A percentile compares a stretch with the other conserved stretches of the same genome.
Evolutionary conservation across 306 rosid species (phyloP).

Genomic region (Vigna mungo): DNA sequence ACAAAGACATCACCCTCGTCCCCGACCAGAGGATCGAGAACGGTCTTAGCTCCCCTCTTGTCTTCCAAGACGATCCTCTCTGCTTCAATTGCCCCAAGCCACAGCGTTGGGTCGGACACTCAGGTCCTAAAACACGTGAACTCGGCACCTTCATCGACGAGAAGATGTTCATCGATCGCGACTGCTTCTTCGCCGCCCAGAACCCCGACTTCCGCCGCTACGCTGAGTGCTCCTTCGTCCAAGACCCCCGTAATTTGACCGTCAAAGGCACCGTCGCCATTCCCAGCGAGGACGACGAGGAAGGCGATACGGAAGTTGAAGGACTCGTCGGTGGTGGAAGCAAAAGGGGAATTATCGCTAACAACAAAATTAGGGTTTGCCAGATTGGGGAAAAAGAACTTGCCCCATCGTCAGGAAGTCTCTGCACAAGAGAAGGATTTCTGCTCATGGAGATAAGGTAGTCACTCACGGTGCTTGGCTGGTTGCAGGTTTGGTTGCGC

Average conservation of each 20-base stretch:
- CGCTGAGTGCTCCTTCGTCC: constrained; percentile 52
- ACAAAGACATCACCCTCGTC: constrained; percentile 66
- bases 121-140: constrained; percentile 71
- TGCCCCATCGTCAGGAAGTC: no score
- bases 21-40: constrained; percentile 63
- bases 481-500: no score
- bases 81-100: constrained; percentile 68
- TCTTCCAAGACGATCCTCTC: constrained; percentile 67
- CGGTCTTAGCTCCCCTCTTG: constrained; percentile 66
- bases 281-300: constrained; percentile 72
- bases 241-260: constrained; percentile 67
- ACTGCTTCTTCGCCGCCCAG: constrained; percentile 64
- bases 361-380: background rate
- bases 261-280: constrained; percentile 58
- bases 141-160: constrained; percentile 74
- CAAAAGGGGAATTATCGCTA: constrained; percentile 54
- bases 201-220: constrained; percentile 69
- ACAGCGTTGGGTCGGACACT: constrained; percentile 66
- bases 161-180: constrained; percentile 64
- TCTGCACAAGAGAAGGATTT: no score
- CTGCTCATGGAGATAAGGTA: no score
- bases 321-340: constrained; percentile 57
- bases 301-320: constrained; percentile 55
- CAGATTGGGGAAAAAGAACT: no score
- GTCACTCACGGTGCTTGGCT: no score